A percentile compares a stretch with the other conserved stretches of the same genome.
phyloP scores from a whole-genome alignment of 108 stramenopile genomes.

The Cyclotella sp. region DNA sequence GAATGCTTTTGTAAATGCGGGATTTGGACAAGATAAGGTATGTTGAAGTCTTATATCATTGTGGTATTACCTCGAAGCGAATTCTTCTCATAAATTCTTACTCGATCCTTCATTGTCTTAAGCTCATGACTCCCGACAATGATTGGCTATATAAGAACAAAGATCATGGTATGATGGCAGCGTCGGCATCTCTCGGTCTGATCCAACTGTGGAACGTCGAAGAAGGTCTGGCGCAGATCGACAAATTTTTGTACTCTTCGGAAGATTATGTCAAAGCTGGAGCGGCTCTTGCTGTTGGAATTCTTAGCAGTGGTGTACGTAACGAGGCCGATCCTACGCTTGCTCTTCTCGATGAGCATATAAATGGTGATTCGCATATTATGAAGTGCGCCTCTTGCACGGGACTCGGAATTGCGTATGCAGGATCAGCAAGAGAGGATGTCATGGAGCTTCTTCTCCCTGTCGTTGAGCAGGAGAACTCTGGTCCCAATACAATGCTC shows the following conservation, averaged over 20 bases:
- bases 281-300: constrained; percentile 97
- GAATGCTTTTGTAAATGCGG: constrained; percentile 99
- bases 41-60: background rate
- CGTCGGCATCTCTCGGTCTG: constrained; percentile 96
- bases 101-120: background rate
- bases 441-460: constrained; percentile 93
- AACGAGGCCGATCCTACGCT: constrained; percentile 98
- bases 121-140: constrained; percentile 89
- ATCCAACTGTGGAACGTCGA: constrained; percentile 99
- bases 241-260: constrained; percentile 95
- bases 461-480: constrained; percentile 83
- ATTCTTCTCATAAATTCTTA: background rate
- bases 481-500: constrained; percentile 76
- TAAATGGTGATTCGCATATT: constrained; percentile 81
- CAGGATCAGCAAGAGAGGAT: constrained; percentile 94
- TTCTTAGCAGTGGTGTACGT: constrained; percentile 93
- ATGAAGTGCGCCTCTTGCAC: constrained; percentile 93
- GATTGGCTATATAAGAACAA: constrained; percentile 99
- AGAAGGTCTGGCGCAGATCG: constrained; percentile 98
- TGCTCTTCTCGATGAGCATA: constrained; percentile 93
- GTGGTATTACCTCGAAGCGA: background rate
- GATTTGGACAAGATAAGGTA: constrained; percentile 93
- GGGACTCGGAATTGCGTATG: constrained; percentile 98
- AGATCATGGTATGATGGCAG: constrained; percentile 98
- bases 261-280: constrained; percentile 98